Evolutionary conservation across 306 rosid genomes (phyloP), one percentile per base, ranked within the genome.

Genomic region (Astragalus membranaceus): DNA sequence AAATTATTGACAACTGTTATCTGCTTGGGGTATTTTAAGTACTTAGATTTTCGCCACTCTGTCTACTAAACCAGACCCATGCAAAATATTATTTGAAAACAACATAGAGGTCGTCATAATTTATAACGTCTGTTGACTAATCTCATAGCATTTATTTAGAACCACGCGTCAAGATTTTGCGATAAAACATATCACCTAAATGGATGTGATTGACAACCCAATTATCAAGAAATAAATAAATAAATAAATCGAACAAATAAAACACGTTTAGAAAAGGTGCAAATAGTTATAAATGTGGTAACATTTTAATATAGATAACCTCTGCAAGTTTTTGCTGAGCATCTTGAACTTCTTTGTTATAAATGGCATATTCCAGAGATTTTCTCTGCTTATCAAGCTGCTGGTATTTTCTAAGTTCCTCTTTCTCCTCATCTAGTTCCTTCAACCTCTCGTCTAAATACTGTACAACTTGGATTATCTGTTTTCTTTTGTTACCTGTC

Each of bases 391-490:
- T 94, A 74, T 94, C 97, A 85, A 90, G 89, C 73, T 88, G 97
- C 76, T 94, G 99, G 80, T 94, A 94, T 82, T 87, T 86, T 77
- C 86, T 77, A 12, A 94, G 86, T 82, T 94, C 99, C 88, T 94
- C 97, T 85, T 94, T 94, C 84, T 94, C 99, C 83, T 90, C 99
- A 69, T 94, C 97, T 62, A 94, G 81, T 65, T 94, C 99, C 83
- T 75, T 88, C 84, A 94, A 79, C 80, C 96, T 87, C 88, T 94
- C 99, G 44, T 94, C 99, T 75, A 94, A 83, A 82, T 91, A 94
- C 82, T 94, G 96, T 65, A 94, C 92, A 78, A 94, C 99, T 91
- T 94, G 99, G 80, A 94, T 89, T 75, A 94, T 94, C 81, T 94
- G 97, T 78, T 80, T 94, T 79, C 91, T 83, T 79, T 88, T 94